A percentile compares a stretch with the other conserved stretches of the same genome.
Conservation (phyloP, 768 basidiomycete genomes). For the Hemileccinum impolitum region DNA sequence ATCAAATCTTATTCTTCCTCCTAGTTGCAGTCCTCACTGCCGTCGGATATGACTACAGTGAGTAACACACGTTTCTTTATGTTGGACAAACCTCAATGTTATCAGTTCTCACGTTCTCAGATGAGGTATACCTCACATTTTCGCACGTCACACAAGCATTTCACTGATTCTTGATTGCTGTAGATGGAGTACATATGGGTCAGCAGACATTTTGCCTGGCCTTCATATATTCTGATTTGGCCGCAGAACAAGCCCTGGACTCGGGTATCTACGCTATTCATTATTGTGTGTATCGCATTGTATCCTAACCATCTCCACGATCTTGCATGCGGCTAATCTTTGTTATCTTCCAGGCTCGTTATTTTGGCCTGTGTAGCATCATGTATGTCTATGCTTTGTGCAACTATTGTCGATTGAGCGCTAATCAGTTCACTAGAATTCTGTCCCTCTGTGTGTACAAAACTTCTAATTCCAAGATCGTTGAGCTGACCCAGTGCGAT, state of each 20-base stretch:
- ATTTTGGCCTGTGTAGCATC: neutral
- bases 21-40: no score
- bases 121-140: no score
- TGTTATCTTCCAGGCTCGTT: neutral
- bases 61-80: no score
- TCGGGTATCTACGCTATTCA: neutral
- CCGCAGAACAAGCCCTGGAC: neutral
- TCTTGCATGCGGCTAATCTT: no score
- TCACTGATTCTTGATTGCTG: no score
- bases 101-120: no score
- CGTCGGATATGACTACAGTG: no score
- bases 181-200: conserved; percentile 1
- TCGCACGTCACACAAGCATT: no score
- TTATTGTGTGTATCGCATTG: no score
- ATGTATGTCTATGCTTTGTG: neutral
- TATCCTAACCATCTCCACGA: neutral
- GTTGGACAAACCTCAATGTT: no score
- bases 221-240: neutral
- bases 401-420: neutral
- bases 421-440: neutral
- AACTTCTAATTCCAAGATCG: neutral
- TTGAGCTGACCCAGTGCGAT: neutral
- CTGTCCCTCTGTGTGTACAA: neutral
- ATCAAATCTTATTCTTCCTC: no score
- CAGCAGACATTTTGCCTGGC: neutral